Evolutionary conservation across 306 rosid species (phyloP).

Genomic region (Lupinus albus): DNA sequence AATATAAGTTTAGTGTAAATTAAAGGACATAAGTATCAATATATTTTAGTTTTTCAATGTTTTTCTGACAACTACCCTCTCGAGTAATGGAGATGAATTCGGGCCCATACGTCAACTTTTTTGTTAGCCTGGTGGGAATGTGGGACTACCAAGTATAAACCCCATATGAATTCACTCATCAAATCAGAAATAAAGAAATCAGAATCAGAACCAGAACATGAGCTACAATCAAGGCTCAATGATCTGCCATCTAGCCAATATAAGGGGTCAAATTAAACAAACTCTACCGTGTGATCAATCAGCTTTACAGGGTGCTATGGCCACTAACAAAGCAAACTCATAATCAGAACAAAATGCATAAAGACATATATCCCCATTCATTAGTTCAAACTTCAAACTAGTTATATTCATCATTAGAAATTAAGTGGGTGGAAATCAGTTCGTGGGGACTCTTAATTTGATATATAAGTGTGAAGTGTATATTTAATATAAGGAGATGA

Average conservation of each 20-base stretch:
- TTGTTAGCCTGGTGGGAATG: slow-evolving; percentile 40
- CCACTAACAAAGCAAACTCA: slow-evolving; percentile 36
- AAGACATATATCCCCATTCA: slow-evolving; percentile 33
- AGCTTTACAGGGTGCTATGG: slow-evolving; percentile 45
- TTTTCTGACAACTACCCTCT: too few species aligned
- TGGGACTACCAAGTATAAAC: slow-evolving; percentile 35
- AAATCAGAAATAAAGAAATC: slow-evolving; percentile 16
- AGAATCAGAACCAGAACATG: slow-evolving; percentile 32
- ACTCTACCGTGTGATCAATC: slow-evolving; percentile 18
- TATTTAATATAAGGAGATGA: too few species aligned
- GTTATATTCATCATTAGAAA: slow-evolving; percentile 50
- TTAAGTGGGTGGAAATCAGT: slow-evolving; percentile 49
- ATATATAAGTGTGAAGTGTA: too few species aligned
- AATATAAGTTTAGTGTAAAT: too few species aligned
- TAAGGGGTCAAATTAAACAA: slow-evolving; percentile 26
- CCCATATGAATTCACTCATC: slow-evolving; percentile 43
- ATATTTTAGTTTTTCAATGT: too few species aligned
- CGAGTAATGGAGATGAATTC: too few species aligned
- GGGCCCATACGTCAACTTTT: slow-evolving; percentile 35
- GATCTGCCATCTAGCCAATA: slow-evolving; percentile 36
- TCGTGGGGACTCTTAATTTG: slow-evolving; percentile 51
- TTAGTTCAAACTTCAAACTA: slow-evolving; percentile 33
- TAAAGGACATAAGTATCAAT: too few species aligned
- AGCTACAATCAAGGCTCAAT: slow-evolving; percentile 43
- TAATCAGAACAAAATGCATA: slow-evolving; percentile 31